Evolutionary conservation across 805 yeast genomes (phyloP).

Genomic region (Ogataea henricii): DNA sequence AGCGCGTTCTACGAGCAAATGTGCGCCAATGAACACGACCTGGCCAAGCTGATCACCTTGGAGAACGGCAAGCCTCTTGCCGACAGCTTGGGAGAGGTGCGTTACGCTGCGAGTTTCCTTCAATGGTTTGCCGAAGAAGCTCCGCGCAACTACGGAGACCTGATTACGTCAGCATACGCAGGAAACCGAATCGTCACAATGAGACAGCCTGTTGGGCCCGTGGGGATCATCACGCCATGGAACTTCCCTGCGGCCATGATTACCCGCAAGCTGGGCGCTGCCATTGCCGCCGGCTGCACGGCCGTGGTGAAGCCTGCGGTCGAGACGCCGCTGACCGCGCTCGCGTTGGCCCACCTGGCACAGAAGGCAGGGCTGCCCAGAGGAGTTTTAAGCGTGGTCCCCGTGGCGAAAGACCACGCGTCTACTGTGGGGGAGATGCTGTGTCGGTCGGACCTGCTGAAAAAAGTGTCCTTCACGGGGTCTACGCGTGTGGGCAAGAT

Average conservation of each 20-base stretch:
- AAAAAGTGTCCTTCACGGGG: slow-evolving; percentile 76
- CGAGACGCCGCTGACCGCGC: slow-evolving; percentile 73
- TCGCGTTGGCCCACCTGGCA: slow-evolving; percentile 64
- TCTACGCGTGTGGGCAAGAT: slow-evolving; percentile 72
- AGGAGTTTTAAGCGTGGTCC: slow-evolving; percentile 68
- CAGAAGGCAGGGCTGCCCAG: slow-evolving; percentile 68
- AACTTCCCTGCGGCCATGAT: slow-evolving; percentile 83
- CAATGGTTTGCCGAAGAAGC: slow-evolving; percentile 90
- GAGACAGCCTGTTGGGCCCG: slow-evolving; percentile 77
- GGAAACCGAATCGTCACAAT: slow-evolving; percentile 53
- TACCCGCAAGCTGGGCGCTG: slow-evolving; percentile 72
- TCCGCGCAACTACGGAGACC: slow-evolving; percentile 65
- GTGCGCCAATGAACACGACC: slow-evolving; percentile 57
- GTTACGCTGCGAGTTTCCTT: slow-evolving; percentile 70
- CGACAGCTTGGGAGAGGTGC: slow-evolving; percentile 72
- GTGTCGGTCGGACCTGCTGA: slow-evolving; percentile 53
- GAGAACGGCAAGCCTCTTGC: slow-evolving; percentile 78
- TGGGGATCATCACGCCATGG: slow-evolving; percentile 83
- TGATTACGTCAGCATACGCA: slow-evolving; percentile 54
- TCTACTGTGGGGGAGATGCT: slow-evolving; percentile 56
- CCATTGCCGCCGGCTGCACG: slow-evolving; percentile 83
- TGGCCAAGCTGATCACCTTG: slow-evolving; percentile 63
- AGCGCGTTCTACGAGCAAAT: slow-evolving; percentile 53
- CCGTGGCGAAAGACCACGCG: slow-evolving; percentile 42
- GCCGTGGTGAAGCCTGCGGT: slow-evolving; percentile 74